Base-by-base conservation (phyloP, 176 grass and related monocot genomes). In the Bromus sterilis region DNA sequence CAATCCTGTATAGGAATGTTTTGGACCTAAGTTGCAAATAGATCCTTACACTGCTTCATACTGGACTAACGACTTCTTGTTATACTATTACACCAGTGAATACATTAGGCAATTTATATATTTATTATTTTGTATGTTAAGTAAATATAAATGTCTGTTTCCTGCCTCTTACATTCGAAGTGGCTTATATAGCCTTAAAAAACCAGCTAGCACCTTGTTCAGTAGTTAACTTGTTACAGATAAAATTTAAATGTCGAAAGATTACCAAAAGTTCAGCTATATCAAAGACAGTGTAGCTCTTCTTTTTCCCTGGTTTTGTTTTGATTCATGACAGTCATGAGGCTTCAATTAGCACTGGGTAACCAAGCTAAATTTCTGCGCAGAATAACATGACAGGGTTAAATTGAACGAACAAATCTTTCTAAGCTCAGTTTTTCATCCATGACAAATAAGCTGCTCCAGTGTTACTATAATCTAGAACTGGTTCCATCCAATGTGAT, bases 111-210 rank as follows among this genome's bases (percentile, higher is more conserved):
- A 11, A 36, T n/a, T 66, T 66, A 33, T 63, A 32, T 32, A 49
- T 65, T 18, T 10, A 36, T n/a, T 34, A 11, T 21, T 68, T 68
- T 23, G 4, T 25, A 14, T 68, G 21, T 68, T 68, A 23, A 36
- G 39, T 9, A 15, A 11, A 23, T 39, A 11, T 23, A 40, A 23
- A 24, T 77, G 59, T 48, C 36, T 46, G 13, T n/a, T 40, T 79
- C 11, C 55, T 49, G 39, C 30, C 21, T 87, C 46, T 66, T 75
- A 70, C 31, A 61, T 82, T 42, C 41, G 71, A 56, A 77, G 33
- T 37, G 73, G 29, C 11, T 59, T 68, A 35, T 68, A 35, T 63
- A 55, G 51, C 39, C 6, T 39, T 75, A 67, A 75, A 46, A 66
- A 21, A 11, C 20, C 20, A 12, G n/a, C 24, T 46, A 37, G 59